A percentile compares a stretch with the other conserved stretches of the same genome.
Evolutionary conservation across 2,329 filamentous ascomycete genomes (phyloP).

Genomic region (Neopestalotiopsis rosae): DNA sequence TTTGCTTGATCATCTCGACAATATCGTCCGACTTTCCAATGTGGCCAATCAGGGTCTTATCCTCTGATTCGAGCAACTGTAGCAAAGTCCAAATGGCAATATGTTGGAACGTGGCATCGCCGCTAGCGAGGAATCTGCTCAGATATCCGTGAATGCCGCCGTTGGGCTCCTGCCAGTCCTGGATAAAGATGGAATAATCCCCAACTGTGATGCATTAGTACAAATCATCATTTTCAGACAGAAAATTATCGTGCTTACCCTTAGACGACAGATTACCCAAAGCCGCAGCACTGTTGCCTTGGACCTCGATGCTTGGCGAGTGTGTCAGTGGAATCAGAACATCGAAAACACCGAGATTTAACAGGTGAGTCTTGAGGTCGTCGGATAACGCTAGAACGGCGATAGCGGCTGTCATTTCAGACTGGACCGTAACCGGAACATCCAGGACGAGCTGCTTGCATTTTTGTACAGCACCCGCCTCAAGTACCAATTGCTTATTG

Average conservation of each 20-base stretch:
- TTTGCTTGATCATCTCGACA: constrained; percentile 87
- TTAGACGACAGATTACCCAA: constrained; percentile 96
- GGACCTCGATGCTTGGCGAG: constrained; percentile 95
- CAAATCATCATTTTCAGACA: neutral
- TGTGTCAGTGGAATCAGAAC: constrained; percentile 94
- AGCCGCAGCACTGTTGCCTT: constrained; percentile 96
- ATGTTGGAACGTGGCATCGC: constrained; percentile 97
- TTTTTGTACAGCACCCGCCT: constrained; percentile 96
- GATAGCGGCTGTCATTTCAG: constrained; percentile 99
- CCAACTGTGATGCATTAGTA: constrained; percentile 66
- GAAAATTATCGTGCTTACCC: constrained; percentile 59
- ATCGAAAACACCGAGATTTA: constrained; percentile 94
- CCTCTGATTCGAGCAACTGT: constrained; percentile 93
- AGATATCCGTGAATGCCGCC: constrained; percentile 97
- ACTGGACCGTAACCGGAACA: constrained; percentile 92
- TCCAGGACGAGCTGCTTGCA: constrained; percentile 96
- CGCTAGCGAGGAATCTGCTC: constrained; percentile 88
- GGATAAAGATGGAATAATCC: constrained; percentile 94
- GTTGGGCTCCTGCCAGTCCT: constrained; percentile 90
- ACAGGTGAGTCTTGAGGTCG: constrained; percentile 88
- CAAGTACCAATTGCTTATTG: constrained; percentile 96
- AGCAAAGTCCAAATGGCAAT: constrained; percentile 98
- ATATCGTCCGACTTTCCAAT: constrained; percentile 92
- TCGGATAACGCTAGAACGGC: constrained; percentile 94
- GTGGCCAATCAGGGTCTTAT: constrained; percentile 83